phyloP scores from a whole-genome alignment of 305 asterid genomes.

The Petunia hybrid region DNA sequence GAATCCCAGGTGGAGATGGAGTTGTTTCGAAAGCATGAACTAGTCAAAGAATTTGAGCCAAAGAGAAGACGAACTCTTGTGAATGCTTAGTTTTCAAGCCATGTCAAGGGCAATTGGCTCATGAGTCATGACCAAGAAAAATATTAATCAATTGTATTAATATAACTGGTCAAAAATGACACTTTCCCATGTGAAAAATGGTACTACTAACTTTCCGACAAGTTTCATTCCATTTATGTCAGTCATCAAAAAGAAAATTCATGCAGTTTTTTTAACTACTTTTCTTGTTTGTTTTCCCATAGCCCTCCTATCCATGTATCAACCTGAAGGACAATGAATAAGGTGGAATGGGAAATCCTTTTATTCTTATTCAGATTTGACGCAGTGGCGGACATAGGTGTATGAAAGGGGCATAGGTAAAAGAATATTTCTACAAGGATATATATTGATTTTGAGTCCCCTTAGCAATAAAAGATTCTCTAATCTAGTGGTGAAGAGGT shows the following conservation, averaged over 20 bases:
- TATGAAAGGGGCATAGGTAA: too few relatives aligned
- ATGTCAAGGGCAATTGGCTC: background rate
- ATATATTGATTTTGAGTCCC: too few relatives aligned
- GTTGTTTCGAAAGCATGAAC: background rate
- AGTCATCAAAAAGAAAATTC: background rate
- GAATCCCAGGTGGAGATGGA: background rate
- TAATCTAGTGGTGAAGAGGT: too few relatives aligned
- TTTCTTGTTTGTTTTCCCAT: background rate
- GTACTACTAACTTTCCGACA: background rate
- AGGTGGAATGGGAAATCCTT: too few relatives aligned
- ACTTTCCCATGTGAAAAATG: conserved; percentile 15
- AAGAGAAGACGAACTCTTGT: background rate
- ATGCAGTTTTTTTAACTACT: background rate
- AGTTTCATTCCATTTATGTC: conserved; percentile 1
- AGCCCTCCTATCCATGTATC: background rate
- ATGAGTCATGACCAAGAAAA: background rate
- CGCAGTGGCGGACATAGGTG: too few relatives aligned
- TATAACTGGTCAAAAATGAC: background rate
- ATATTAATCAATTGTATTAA: background rate
- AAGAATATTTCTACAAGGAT: too few relatives aligned
- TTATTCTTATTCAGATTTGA: too few relatives aligned
- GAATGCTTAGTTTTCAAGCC: background rate
- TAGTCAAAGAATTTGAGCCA: background rate
- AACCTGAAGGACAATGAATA: background rate
- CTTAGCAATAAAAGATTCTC: too few relatives aligned